Percentiles rank a stretch among this genome's conserved stretches.
Conservation (phyloP, 2,329 filamentous ascomycete species). For the Macrophomina phaseolina region DNA sequence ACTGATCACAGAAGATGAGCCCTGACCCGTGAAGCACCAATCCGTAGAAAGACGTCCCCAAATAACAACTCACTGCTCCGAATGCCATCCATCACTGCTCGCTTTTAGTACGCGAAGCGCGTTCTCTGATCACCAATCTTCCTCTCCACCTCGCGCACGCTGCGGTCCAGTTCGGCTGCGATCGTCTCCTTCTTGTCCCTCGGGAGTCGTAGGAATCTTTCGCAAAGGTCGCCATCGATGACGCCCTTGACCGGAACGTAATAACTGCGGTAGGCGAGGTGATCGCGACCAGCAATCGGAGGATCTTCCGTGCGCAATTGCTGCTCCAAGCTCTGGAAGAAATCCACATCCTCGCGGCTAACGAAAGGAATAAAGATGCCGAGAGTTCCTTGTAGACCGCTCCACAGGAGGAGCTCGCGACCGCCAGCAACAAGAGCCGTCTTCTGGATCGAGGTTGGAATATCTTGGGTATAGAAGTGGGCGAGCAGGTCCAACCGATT, state of each 20-base stretch:
- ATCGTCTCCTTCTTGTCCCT: constrained; percentile 95
- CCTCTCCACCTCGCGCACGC: constrained; percentile 90
- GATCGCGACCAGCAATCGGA: constrained; percentile 88
- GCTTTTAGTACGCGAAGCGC: constrained; percentile 30
- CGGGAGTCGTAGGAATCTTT: constrained; percentile 82
- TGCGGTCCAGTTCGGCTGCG: constrained; percentile 88
- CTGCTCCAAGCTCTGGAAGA: constrained; percentile 93
- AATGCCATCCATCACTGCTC: not conserved
- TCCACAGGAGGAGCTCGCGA: constrained; percentile 90
- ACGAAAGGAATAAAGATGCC: constrained; percentile 92
- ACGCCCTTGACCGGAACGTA: constrained; percentile 96
- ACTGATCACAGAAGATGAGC: constrained; percentile 18
- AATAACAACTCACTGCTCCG: not conserved
- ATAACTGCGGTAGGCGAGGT: constrained; percentile 93
- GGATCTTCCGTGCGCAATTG: constrained; percentile 83
- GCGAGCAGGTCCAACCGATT: constrained; percentile 84
- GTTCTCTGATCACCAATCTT: constrained; percentile 67
- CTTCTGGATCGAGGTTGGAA: constrained; percentile 88
- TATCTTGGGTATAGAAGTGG: constrained; percentile 90
- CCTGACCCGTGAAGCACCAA: constrained; percentile 10
- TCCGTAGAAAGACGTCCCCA: not conserved
- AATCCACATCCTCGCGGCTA: constrained; percentile 91
- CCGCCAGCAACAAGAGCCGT: constrained; percentile 89
- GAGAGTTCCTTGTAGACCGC: constrained; percentile 90
- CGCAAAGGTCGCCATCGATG: constrained; percentile 95